phyloP scores from a whole-genome alignment of 768 basidiomycete species.

The Boletus pseudo-olivaceus region DNA sequence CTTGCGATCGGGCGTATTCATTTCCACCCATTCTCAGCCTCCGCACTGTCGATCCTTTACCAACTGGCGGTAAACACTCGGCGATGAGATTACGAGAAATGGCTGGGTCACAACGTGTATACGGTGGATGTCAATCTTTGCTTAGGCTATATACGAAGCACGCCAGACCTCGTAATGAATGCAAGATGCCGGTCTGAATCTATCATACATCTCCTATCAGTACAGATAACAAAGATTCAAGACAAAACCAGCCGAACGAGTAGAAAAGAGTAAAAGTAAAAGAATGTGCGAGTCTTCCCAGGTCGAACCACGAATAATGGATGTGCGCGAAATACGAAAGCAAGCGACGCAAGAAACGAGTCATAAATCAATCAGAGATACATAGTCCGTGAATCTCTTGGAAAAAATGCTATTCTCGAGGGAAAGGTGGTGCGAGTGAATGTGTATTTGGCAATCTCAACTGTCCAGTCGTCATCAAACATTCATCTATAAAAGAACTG shows the following conservation, averaged over 20 bases:
- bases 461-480: slow-evolving; percentile 10
- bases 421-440: slow-evolving; percentile 1
- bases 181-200: slow-evolving; percentile 12
- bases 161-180: neutral
- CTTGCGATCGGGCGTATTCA: slow-evolving; percentile 25
- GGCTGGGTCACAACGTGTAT: neutral
- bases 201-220: slow-evolving; percentile 29
- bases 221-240: slow-evolving; percentile 27
- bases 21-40: neutral
- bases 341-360: slow-evolving; percentile 22
- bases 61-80: slow-evolving; percentile 7
- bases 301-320: slow-evolving; percentile 7
- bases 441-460: slow-evolving; percentile 10
- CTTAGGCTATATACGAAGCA: neutral
- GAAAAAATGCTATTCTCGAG: slow-evolving; percentile 4
- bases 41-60: slow-evolving; percentile 20
- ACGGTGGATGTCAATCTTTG: slow-evolving; percentile 2
- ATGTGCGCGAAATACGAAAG: slow-evolving; percentile 23
- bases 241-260: slow-evolving; percentile 5
- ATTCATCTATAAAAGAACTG: slow-evolving; percentile 9
- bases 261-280: neutral
- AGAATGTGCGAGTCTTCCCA: slow-evolving; percentile 3
- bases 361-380: slow-evolving; percentile 32
- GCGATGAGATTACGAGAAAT: neutral
- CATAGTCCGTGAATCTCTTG: slow-evolving; percentile 23